These are phyloP conservation scores for Scleroderma citrinum DNA, from an alignment of 768 basidiomycete species.

Conservation along the genomic window DNA sequence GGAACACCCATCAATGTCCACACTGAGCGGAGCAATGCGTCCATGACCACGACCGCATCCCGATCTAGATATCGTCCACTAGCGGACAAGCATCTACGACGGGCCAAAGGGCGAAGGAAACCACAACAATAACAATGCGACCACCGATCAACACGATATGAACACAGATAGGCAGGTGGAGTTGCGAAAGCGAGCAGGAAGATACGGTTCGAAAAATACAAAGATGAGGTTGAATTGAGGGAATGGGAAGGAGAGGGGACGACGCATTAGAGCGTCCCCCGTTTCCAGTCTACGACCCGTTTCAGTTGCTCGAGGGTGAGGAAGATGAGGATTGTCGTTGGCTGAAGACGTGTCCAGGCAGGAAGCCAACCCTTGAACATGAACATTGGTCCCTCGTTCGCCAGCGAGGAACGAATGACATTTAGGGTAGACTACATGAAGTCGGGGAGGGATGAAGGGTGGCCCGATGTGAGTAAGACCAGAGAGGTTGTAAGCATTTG, in stretches of 20 bases:
- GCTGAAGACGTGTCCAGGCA: conserved; percentile 80
- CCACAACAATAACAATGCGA: background rate
- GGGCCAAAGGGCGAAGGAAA: background rate
- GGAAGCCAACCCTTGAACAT: conserved; percentile 94
- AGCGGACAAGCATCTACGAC: background rate
- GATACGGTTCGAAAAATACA: background rate
- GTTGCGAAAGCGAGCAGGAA: background rate
- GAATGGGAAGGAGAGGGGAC: background rate
- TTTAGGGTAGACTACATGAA: conserved; percentile 54
- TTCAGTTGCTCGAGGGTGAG: conserved; percentile 78
- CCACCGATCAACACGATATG: no score
- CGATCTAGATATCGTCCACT: background rate
- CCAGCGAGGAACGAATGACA: conserved; percentile 63
- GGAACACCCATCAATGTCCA: background rate
- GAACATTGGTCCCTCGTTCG: conserved; percentile 77
- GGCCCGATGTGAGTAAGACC: no score
- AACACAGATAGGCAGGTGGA: background rate
- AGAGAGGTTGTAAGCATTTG: no score
- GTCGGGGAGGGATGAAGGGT: no score
- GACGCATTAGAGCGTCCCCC: conserved; percentile 23
- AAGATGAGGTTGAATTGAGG: background rate
- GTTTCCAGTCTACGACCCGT: conserved; percentile 59
- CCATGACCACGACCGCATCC: background rate
- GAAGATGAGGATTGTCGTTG: conserved; percentile 86
- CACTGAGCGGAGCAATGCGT: background rate